Percentiles rank a stretch among this genome's conserved stretches.
Conservation (phyloP, 2,329 filamentous ascomycete genomes). For the Herpotrichia juniperi region DNA sequence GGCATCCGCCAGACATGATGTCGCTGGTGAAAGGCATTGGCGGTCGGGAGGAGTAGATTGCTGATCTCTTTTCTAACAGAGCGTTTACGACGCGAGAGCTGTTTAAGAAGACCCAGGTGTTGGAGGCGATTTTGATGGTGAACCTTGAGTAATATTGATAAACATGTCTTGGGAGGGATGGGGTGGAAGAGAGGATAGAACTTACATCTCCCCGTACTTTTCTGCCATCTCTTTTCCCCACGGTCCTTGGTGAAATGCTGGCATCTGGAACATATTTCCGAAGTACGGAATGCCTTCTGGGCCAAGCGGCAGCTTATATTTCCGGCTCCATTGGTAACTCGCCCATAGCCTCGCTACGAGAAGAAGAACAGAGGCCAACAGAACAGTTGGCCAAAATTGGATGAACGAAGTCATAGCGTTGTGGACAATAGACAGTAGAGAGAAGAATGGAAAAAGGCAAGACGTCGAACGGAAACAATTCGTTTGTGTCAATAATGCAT, state of each 20-base stretch:
- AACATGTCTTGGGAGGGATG: background rate
- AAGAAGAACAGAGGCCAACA: background rate
- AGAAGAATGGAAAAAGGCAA: too few relatives aligned
- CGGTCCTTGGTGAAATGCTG: slow-evolving; percentile 19
- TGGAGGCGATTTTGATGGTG: slow-evolving; percentile 16
- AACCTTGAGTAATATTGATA: slow-evolving; percentile 8
- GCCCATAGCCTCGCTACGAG: slow-evolving; percentile 3
- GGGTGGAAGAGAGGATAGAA: slow-evolving; percentile 5
- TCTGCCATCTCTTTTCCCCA: slow-evolving; percentile 18
- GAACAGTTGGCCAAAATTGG: background rate
- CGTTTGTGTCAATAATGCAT: background rate
- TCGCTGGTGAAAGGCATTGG: slow-evolving; percentile 24
- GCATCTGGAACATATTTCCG: slow-evolving; percentile 23
- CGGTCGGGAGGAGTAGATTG: slow-evolving; percentile 24
- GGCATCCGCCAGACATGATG: slow-evolving; percentile 32
- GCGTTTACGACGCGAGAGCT: slow-evolving; percentile 16
- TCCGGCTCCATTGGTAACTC: slow-evolving; percentile 5
- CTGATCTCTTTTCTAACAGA: slow-evolving; percentile 21
- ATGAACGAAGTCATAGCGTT: background rate
- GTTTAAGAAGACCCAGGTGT: slow-evolving; percentile 27
- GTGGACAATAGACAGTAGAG: background rate
- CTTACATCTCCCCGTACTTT: slow-evolving; percentile 25
- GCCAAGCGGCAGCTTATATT: slow-evolving; percentile 16
- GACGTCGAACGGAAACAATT: too few relatives aligned
- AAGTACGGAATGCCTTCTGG: slow-evolving; percentile 17